These are phyloP conservation scores for Capsicum pubescens DNA, from an alignment of 257 asterid species.

Conservation along the genomic window DNA sequence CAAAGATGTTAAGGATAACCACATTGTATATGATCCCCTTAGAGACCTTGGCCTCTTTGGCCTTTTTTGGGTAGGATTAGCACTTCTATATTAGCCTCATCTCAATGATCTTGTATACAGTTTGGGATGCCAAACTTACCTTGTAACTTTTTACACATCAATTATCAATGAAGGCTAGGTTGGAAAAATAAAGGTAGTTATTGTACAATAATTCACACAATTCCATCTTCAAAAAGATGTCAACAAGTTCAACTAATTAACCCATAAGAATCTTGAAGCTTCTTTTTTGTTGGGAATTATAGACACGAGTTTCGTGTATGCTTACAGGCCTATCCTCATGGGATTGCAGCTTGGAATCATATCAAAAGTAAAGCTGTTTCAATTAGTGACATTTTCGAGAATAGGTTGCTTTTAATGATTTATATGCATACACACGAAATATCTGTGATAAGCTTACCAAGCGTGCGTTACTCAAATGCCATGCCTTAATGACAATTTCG, in stretches of 20 bases:
- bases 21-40: too few relatives aligned
- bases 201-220: not conserved
- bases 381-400: not conserved
- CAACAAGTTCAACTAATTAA: not conserved
- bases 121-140: too few relatives aligned
- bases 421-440: not conserved
- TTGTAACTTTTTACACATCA: too few relatives aligned
- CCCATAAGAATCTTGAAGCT: not conserved
- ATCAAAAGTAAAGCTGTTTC: not conserved
- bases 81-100: too few relatives aligned
- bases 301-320: not conserved
- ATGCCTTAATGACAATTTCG: not conserved
- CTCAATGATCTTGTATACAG: too few relatives aligned
- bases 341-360: not conserved
- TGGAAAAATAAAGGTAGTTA: too few relatives aligned
- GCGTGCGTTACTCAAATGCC: not conserved
- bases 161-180: too few relatives aligned
- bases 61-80: too few relatives aligned
- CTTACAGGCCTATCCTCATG: not conserved
- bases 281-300: not conserved
- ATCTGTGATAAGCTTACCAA: conserved; percentile 18
- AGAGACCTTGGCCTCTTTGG: too few relatives aligned
- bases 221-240: not conserved
- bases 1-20: too few relatives aligned
- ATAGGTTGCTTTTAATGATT: not conserved